Percentiles rank a stretch among this genome's conserved stretches.
Conservation (phyloP, 441 rosid species). For the Oxalis stricta region DNA sequence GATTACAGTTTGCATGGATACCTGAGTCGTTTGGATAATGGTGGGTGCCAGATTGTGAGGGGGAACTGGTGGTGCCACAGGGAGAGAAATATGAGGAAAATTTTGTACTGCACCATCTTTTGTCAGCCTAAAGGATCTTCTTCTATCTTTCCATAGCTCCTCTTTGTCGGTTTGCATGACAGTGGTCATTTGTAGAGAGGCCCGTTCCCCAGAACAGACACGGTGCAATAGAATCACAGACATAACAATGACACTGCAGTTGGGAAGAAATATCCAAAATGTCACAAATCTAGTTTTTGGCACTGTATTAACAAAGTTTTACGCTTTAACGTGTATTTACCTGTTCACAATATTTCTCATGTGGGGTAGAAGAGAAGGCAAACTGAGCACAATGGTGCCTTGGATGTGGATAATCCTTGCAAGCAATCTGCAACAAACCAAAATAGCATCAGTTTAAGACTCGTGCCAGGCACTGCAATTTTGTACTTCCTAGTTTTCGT, state of each 20-base stretch:
- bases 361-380: conserved; percentile 46
- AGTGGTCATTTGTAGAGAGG: conserved; percentile 32
- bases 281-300: too few species aligned
- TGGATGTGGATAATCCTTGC: conserved; percentile 85
- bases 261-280: neutral
- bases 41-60: conserved; percentile 14
- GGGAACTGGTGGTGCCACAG: conserved; percentile 11
- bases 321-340: conserved; percentile 17
- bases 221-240: conserved; percentile 73
- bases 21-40: conserved; percentile 3
- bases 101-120: conserved; percentile 13
- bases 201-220: conserved; percentile 57
- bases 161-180: conserved; percentile 76
- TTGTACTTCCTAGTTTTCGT: too few species aligned
- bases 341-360: conserved; percentile 49
- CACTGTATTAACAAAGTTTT: neutral
- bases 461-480: conserved; percentile 6
- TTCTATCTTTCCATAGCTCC: conserved; percentile 43
- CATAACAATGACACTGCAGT: conserved; percentile 83
- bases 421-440: conserved; percentile 55
- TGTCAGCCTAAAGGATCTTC: conserved; percentile 32
- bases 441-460: conserved; percentile 1
- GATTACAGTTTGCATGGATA: conserved; percentile 8
- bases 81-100: conserved; percentile 4
- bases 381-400: conserved; percentile 65